phyloP scores from a whole-genome alignment of 345 rosid species.

The Orychophragmus violaceus region DNA sequence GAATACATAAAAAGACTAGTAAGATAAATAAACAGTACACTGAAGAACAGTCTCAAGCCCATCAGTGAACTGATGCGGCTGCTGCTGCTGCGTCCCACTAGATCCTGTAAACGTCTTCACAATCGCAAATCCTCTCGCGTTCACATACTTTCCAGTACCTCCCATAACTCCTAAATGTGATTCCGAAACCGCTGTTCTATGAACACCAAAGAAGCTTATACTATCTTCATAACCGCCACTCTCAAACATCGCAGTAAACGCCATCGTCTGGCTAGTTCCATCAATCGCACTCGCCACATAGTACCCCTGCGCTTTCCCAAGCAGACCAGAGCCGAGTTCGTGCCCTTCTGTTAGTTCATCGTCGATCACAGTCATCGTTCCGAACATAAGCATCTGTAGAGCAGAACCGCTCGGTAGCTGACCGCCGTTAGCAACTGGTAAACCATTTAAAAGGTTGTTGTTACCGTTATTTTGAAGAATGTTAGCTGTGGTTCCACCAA shows the following conservation, averaged over 20 bases:
- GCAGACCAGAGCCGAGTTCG: conserved; percentile 55
- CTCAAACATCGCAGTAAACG: conserved; percentile 72
- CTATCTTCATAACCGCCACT: conserved; percentile 63
- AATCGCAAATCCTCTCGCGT: conserved; percentile 65
- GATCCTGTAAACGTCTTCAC: conserved; percentile 53
- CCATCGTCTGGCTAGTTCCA: conserved; percentile 75
- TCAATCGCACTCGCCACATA: conserved; percentile 71
- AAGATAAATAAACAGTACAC: conserved; percentile 50
- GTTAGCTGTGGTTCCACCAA: conserved; percentile 53
- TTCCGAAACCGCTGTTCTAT: conserved; percentile 58
- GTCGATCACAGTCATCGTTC: conserved; percentile 73
- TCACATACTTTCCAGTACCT: conserved; percentile 77
- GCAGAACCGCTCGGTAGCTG: conserved; percentile 49
- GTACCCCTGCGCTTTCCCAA: conserved; percentile 88
- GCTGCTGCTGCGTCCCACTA: conserved; percentile 36
- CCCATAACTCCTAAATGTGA: conserved; percentile 85
- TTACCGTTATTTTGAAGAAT: conserved; percentile 36
- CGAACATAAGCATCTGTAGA: conserved; percentile 67
- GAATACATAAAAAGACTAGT: conserved; percentile 11
- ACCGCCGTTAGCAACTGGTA: conserved; percentile 44
- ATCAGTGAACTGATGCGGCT: conserved; percentile 44
- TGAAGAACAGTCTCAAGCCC: conserved; percentile 64
- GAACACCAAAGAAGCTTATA: conserved; percentile 78
- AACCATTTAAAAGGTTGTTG: conserved; percentile 36
- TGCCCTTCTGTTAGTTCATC: conserved; percentile 73